phyloP scores from a whole-genome alignment of 306 rosid genomes.

The Dryas alaskensis region DNA sequence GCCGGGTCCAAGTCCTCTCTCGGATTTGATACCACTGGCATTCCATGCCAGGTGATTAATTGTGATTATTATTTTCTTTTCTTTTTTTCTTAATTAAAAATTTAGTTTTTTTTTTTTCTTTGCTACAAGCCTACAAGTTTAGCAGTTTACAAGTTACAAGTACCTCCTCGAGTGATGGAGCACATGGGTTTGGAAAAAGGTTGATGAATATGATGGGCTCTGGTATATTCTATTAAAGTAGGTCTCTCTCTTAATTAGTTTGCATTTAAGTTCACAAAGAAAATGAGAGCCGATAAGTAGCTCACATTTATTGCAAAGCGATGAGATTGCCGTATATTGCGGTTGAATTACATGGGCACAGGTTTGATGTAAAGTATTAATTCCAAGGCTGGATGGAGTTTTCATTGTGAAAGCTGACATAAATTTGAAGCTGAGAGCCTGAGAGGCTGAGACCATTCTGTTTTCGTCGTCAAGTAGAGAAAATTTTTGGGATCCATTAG shows the following conservation, averaged over 20 bases:
- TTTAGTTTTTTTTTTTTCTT: neutral
- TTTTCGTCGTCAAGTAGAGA: too few species aligned
- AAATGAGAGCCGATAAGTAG: neutral
- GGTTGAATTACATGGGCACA: neutral
- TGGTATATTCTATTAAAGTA: neutral
- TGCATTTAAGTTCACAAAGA: neutral
- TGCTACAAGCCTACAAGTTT: neutral
- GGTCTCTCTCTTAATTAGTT: neutral
- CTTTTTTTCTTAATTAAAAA: neutral
- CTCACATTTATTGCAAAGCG: neutral
- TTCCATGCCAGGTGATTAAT: conserved; percentile 48
- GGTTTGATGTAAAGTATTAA: neutral
- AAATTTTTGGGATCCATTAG: too few species aligned
- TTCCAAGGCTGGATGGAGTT: neutral
- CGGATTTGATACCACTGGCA: conserved; percentile 57
- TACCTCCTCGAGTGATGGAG: neutral
- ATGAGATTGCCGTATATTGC: conserved; percentile 4
- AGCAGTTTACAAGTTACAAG: neutral
- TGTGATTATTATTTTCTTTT: neutral
- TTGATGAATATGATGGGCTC: too few species aligned
- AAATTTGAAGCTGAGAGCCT: too few species aligned
- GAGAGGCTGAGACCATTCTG: too few species aligned
- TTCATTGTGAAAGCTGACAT: too few species aligned
- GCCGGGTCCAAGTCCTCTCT: conserved; percentile 38
- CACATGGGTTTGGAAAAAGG: neutral